These are phyloP conservation scores for Boletus sp. DNA, from an alignment of 1,284 basidiomycete genomes.

Conservation along the genomic window DNA sequence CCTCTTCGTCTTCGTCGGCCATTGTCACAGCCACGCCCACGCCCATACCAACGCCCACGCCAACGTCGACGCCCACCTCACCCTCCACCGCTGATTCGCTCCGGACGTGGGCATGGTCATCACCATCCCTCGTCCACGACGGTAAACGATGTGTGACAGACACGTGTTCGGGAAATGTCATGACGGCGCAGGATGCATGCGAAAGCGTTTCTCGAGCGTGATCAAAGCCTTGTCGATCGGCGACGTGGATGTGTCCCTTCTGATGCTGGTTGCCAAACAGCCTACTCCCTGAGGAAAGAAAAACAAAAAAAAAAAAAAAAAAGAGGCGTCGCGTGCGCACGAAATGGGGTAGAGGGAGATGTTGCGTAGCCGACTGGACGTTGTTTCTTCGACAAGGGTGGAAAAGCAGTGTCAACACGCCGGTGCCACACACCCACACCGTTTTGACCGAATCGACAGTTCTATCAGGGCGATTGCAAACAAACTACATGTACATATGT, in stretches of 20 bases:
- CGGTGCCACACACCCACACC: not conserved
- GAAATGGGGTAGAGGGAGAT: not conserved
- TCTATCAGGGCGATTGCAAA: constrained; percentile 27
- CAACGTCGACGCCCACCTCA: constrained; percentile 15
- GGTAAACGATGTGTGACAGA: constrained; percentile 16
- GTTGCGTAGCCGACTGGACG: not conserved
- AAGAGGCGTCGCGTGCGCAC: not conserved
- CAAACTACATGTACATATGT: constrained; percentile 37
- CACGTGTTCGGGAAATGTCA: constrained; percentile 34
- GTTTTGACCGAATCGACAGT: not conserved
- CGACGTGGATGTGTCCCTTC: not conserved
- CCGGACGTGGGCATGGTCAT: not conserved
- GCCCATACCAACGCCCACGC: not conserved
- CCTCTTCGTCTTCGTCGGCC: no score
- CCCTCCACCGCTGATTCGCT: not conserved
- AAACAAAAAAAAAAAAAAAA: no score
- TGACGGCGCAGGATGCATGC: constrained; percentile 26
- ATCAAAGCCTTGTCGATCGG: not conserved
- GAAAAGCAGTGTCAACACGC: not conserved
- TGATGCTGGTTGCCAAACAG: not conserved
- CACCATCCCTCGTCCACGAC: constrained; percentile 8
- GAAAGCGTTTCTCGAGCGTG: constrained; percentile 1
- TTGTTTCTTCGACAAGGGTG: not conserved
- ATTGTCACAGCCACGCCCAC: constrained; percentile 26
- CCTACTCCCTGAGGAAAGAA: no score